Conservation (phyloP, 257 asterid species). For the Mitragyna speciosa region DNA sequence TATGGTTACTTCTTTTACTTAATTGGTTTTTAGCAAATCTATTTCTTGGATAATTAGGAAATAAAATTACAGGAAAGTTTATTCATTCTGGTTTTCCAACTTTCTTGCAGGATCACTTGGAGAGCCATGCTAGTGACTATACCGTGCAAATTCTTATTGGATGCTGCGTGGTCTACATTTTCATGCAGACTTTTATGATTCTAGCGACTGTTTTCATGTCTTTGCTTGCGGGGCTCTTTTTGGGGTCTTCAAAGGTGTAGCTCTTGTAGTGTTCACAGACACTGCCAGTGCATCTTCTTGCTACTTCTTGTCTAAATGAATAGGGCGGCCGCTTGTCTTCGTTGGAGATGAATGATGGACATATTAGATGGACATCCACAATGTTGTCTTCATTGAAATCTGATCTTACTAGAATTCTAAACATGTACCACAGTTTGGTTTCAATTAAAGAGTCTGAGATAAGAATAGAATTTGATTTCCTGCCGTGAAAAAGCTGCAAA, state of each 20-base stretch:
- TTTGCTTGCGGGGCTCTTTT: constrained; percentile 86
- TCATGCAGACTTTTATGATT: constrained; percentile 99
- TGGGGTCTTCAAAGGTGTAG: constrained; percentile 84
- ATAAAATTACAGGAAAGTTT: not conserved
- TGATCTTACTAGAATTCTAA: too few species aligned
- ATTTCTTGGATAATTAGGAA: not conserved
- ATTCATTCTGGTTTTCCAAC: constrained; percentile 10
- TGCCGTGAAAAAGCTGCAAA: too few species aligned
- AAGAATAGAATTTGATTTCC: too few species aligned
- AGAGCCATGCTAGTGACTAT: constrained; percentile 90
- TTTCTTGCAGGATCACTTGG: constrained; percentile 64
- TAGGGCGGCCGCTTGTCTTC: constrained; percentile 87
- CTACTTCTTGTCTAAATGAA: constrained; percentile 75
- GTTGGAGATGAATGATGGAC: too few species aligned
- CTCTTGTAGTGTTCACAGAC: constrained; percentile 86
- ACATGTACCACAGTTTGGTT: too few species aligned
- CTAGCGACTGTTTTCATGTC: constrained; percentile 97
- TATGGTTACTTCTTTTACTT: not conserved
- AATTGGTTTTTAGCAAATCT: not conserved
- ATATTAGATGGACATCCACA: too few species aligned
- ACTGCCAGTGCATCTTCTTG: constrained; percentile 97
- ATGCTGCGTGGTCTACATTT: constrained; percentile 81
- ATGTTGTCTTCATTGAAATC: too few species aligned
- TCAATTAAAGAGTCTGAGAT: too few species aligned
- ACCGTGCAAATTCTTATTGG: constrained; percentile 86